Base-by-base conservation (phyloP, 176 grass and related monocot genomes). In the Saccharum officinarum region DNA sequence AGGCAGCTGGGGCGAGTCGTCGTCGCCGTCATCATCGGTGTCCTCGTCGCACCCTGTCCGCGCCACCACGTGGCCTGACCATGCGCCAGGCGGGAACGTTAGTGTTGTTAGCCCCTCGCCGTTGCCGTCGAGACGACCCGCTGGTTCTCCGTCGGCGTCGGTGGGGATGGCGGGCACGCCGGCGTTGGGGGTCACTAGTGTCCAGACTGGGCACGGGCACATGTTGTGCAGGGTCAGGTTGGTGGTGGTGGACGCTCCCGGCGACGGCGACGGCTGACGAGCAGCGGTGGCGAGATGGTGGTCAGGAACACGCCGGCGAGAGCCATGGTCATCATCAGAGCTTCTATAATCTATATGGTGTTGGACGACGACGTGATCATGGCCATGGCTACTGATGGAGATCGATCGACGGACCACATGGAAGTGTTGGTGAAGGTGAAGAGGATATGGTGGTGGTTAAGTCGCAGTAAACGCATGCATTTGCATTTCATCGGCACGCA, bases 21-120 rank as follows among this genome's bases (percentile, higher is more conserved):
- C 46, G 33, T 4, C 7, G n/a, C n/a, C n/a, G n/a, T n/a, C n/a
- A 2, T 26, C 20, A 1, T n/a, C n/a, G n/a, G n/a, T n/a, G n/a
- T n/a, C n/a, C n/a, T n/a, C n/a, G n/a, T n/a, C n/a, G n/a, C 45
- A 46, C 38, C 80, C 89, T 10, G 89, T 90, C 38, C 89, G 89
- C 6, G 89, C 75, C 68, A 86, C 85, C 2, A 90, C 75, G 75
- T 75, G 84, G 16, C 89, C 89, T 0, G 80, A 83, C 89, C 89
- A 90, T 7, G 67, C 37, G 11, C 68, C 80, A 0, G 79, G 39
- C 7, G 84, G 89, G 84, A 90, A 83, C 4, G 67, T 1, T 1
- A 87, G 80, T 16, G 84, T 83, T 1, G 16, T 30, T 2, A 90
- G 89, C n/a, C 89, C 89, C 4, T 46, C 44, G 80, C 79, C 86